Evolutionary conservation across 2,329 filamentous ascomycete species (phyloP).

Genomic region (Salinomyces thailandicus): DNA sequence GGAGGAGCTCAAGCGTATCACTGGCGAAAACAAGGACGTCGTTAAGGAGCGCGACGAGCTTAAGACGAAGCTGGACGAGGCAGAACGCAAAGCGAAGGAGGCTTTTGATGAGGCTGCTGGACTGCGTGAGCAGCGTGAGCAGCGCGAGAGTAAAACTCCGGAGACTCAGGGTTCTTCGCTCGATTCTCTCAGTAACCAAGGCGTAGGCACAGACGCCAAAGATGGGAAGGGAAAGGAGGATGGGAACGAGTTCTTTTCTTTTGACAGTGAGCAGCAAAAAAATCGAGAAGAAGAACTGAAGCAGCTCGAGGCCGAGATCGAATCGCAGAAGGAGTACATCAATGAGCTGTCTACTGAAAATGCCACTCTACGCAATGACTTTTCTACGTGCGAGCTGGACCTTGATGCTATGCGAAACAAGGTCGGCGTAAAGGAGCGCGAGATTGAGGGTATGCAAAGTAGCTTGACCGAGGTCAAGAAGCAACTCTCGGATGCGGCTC

Average conservation of each 20-base stretch:
- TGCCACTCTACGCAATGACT: slow-evolving; percentile 55
- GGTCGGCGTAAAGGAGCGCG: slow-evolving; percentile 12
- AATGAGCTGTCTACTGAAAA: slow-evolving; percentile 60
- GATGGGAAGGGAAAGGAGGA: slow-evolving; percentile 3
- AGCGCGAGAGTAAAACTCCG: slow-evolving; percentile 8
- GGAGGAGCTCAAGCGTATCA: slow-evolving; percentile 82
- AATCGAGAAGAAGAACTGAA: slow-evolving; percentile 64
- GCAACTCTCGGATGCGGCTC: slow-evolving; percentile 34
- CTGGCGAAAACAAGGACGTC: slow-evolving; percentile 34
- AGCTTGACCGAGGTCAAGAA: slow-evolving; percentile 24
- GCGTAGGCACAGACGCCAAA: slow-evolving; percentile 8
- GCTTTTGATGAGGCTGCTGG: slow-evolving; percentile 54
- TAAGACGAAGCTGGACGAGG: slow-evolving; percentile 64
- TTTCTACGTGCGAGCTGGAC: slow-evolving; percentile 49
- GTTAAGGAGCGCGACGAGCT: slow-evolving; percentile 60
- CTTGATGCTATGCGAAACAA: slow-evolving; percentile 41
- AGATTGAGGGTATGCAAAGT: slow-evolving; percentile 15
- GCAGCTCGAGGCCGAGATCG: slow-evolving; percentile 58
- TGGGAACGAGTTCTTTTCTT: slow-evolving; percentile 78
- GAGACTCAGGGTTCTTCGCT: slow-evolving; percentile 3
- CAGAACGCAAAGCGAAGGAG: slow-evolving; percentile 52
- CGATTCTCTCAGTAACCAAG: slow-evolving; percentile 4
- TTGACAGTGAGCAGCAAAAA: slow-evolving; percentile 57
- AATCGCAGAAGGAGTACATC: slow-evolving; percentile 50
- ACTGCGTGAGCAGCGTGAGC: slow-evolving; percentile 34